Evolutionary conservation across 495 filamentous ascomycete genomes (phyloP).

Genomic region (Aspergillus coremiiformis): DNA sequence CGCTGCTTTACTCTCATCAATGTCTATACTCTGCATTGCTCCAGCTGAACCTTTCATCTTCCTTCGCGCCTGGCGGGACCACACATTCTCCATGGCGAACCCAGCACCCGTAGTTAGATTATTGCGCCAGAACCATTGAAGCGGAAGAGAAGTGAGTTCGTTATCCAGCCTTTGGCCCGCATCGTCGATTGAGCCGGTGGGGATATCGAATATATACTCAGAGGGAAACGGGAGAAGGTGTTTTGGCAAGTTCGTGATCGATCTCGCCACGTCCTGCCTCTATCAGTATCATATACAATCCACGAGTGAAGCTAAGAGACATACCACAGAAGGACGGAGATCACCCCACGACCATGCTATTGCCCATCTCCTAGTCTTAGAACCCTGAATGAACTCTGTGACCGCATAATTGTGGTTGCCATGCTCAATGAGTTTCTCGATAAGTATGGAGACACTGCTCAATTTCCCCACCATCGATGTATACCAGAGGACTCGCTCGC

Average conservation of each 20-base stretch:
- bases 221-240: constrained; percentile 54
- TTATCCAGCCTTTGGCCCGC: constrained; percentile 28
- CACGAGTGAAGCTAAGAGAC: neutral
- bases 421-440: constrained; percentile 51
- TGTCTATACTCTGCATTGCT: constrained; percentile 17
- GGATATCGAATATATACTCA: constrained; percentile 44
- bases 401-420: constrained; percentile 74
- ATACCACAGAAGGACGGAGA: constrained; percentile 55
- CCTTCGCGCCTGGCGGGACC: constrained; percentile 59
- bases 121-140: constrained; percentile 46
- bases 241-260: constrained; percentile 48
- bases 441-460: constrained; percentile 56
- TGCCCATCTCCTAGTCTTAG: constrained; percentile 76
- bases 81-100: constrained; percentile 58
- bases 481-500: constrained; percentile 70
- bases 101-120: constrained; percentile 42
- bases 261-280: constrained; percentile 47
- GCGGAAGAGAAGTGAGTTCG: constrained; percentile 37
- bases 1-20: constrained; percentile 24
- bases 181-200: constrained; percentile 19
- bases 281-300: constrained; percentile 1
- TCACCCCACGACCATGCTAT: constrained; percentile 79
- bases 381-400: constrained; percentile 71
- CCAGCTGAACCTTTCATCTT: constrained; percentile 32
- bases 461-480: constrained; percentile 86